These are phyloP conservation scores for Pythium scleroteichum DNA, from an alignment of 352 stramenopile genomes.

Conservation along the genomic window DNA sequence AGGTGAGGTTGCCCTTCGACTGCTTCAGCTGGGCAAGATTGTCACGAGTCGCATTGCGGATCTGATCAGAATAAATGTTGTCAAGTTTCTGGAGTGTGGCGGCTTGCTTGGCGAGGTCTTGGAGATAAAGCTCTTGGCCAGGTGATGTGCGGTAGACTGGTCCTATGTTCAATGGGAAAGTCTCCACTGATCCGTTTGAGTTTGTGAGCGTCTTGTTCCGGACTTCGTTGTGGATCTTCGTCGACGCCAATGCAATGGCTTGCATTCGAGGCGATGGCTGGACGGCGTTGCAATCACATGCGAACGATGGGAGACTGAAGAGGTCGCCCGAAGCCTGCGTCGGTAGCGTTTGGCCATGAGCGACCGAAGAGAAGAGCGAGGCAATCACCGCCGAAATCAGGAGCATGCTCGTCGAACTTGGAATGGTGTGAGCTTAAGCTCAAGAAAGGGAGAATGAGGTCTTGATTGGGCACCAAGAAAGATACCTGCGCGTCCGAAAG, in stretches of 20 bases:
- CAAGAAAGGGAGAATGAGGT: too few relatives aligned
- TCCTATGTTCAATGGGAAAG: conserved; percentile 1
- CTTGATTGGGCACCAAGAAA: too few relatives aligned
- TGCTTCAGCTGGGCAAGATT: not conserved
- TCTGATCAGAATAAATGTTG: not conserved
- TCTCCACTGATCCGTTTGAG: not conserved
- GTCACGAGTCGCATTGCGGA: not conserved
- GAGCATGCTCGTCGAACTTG: too few relatives aligned
- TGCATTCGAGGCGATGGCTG: conserved; percentile 1
- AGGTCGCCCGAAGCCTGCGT: too few relatives aligned
- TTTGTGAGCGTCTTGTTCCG: not conserved
- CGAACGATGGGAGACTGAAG: too few relatives aligned
- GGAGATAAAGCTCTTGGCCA: conserved; percentile 2
- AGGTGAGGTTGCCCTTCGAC: not conserved
- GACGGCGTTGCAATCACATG: not conserved
- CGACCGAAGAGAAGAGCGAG: too few relatives aligned
- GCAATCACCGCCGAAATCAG: too few relatives aligned
- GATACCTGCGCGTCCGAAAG: too few relatives aligned
- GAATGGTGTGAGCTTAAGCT: too few relatives aligned
- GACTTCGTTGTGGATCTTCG: conserved; percentile 12
- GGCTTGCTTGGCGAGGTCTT: not conserved
- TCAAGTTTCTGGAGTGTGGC: not conserved
- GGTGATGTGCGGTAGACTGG: not conserved
- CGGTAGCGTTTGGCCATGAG: too few relatives aligned
- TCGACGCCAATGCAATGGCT: conserved; percentile 1